Evolutionary conservation across 805 yeast species (phyloP), one percentile per base, ranked within the genome.

Genomic region (Yamadazyma philogaea): DNA sequence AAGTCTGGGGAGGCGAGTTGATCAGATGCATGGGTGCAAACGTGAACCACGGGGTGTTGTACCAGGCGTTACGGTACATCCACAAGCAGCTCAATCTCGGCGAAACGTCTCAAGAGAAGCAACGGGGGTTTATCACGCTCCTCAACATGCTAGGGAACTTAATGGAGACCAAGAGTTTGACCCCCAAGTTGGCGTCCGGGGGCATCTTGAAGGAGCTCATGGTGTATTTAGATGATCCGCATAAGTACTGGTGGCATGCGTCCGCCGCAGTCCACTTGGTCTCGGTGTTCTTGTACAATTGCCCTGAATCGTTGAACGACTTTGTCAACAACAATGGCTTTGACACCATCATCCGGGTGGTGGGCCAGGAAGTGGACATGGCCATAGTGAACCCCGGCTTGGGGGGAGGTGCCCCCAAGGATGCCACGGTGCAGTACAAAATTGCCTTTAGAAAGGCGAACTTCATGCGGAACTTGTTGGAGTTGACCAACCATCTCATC

Each of bases 21-120:
- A 71, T 89, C 40, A 74, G 88, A 44, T 81, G 86, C 10, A 60
- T 89, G 49, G 87, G 93, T 16, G 96, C 93, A 7, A 87, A 87
- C 57, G 88, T 90, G 30, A 80, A 82, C 46, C 96, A 90, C 61
- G 97, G 97, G 1, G 64, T 81, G 10, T 56, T 90, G 30, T 86
- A 84, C 64, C 89, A 86, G 54, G 75, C 82, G 22, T 59, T 89
- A 21, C 75, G 90, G 43, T 70, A 71, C 33, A 77, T 87, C n/a
- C 68, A 78, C 42, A 78, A 79, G 44, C 63, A 72, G 32, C 50
- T 80, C 27, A 61, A 68, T 37, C 63, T 66, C 7, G 72, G 75
- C 1, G 70, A 46, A 30, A 63, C 58, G 5, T 24, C 28, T 11
- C 61, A 62, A 33, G 55, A 48, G 21, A 52, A 41, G 32, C 64